Percentiles rank a stretch among this genome's conserved stretches.
Conservation (phyloP, 225 moss, liverwort and hornwort genomes). For the Polytrichum commune region DNA sequence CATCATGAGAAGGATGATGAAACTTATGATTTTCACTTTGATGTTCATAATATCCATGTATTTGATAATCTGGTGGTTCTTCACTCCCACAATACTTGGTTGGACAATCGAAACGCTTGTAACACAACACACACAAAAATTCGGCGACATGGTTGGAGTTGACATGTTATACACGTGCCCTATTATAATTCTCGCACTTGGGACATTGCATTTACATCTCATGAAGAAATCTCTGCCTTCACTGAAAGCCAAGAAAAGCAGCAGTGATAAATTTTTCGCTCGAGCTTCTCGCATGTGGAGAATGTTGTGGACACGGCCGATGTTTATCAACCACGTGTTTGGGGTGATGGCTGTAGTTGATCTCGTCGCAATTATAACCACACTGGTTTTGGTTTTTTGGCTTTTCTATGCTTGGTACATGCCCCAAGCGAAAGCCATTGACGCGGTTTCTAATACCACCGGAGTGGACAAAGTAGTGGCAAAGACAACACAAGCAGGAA, state of each 20-base stretch:
- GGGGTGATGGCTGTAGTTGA: slow-evolving; percentile 4
- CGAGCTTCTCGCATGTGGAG: not conserved
- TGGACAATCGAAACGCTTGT: not conserved
- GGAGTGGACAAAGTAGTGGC: not conserved
- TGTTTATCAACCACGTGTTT: slow-evolving; percentile 1
- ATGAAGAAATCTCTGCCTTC: not conserved
- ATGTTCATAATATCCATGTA: too few relatives aligned
- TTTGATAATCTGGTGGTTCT: not conserved
- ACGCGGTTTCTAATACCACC: not conserved
- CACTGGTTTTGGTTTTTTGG: not conserved
- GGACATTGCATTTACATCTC: not conserved
- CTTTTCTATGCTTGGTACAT: slow-evolving; percentile 2
- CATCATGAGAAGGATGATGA: too few relatives aligned
- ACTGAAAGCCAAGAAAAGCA: not conserved
- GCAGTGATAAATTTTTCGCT: too few relatives aligned
- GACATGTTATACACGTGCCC: not conserved
- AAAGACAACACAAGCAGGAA: not conserved
- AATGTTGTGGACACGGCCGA: not conserved
- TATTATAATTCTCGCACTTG: not conserved
- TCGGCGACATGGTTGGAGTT: not conserved
- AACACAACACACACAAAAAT: not conserved
- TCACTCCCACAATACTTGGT: not conserved
- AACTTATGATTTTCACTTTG: too few relatives aligned
- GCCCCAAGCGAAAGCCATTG: not conserved
- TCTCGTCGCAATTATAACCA: not conserved